phyloP scores from a whole-genome alignment of 495 filamentous ascomycete genomes.

The Xanthoparmelia taractica region DNA sequence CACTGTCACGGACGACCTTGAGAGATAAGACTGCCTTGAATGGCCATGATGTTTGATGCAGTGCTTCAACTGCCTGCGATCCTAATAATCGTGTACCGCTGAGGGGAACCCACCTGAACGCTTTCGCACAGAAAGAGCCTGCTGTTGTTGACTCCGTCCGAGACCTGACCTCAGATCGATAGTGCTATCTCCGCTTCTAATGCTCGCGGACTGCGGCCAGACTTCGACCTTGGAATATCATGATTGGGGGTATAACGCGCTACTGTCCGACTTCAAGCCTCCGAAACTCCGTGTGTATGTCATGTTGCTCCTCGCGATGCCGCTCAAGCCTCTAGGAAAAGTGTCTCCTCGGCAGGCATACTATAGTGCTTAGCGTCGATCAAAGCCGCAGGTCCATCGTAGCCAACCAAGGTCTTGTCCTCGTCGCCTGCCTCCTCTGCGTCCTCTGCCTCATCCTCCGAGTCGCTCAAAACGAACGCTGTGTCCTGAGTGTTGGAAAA shows the following conservation, averaged over 20 bases:
- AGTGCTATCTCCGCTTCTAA: slow-evolving; percentile 2
- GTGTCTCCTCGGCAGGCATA: not conserved
- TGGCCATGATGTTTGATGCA: not conserved
- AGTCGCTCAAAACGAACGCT: slow-evolving; percentile 11
- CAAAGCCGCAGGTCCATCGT: not conserved
- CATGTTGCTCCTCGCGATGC: not conserved
- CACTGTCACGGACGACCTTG: not conserved
- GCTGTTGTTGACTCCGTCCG: not conserved
- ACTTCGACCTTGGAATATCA: not conserved
- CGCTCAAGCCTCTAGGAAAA: not conserved
- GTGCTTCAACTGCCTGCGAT: not conserved
- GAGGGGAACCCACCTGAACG: not conserved
- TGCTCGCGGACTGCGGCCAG: not conserved
- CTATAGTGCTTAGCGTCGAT: not conserved
- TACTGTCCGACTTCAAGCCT: not conserved
- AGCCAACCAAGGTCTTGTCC: slow-evolving; percentile 6
- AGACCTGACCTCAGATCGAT: not conserved
- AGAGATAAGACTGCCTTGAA: not conserved
- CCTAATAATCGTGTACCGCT: not conserved
- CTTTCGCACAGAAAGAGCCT: not conserved
- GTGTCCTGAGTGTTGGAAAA: slow-evolving; percentile 18
- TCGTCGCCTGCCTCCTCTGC: not conserved
- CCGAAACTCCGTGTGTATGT: not conserved
- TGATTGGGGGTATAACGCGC: not conserved
- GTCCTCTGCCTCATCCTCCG: slow-evolving; percentile 11